Evolutionary conservation across 2,329 filamentous ascomycete species (phyloP), one percentile per base, ranked within the genome.

Genomic region (Arthrobotrys conoides): DNA sequence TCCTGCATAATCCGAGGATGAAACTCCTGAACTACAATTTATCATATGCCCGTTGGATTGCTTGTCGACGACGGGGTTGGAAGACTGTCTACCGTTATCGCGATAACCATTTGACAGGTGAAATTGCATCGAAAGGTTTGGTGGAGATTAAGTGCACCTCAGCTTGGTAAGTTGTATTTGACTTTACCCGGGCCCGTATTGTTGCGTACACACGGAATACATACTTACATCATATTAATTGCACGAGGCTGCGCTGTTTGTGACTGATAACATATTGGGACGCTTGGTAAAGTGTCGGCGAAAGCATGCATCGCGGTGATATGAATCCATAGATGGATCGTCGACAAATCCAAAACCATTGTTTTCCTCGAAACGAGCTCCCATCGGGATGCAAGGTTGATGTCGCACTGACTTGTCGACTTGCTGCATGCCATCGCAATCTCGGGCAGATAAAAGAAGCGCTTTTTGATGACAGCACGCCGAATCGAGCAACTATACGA

Each of bases 31-130:
- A 71, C 46, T 4, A 49, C 38, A 53, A 22, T 16, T 61, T 38
- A 20, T 3, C 27, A 30, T 30, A 30, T 30, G 3, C 6, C 33
- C 18, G 48, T 66, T 61, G 71, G 71, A 6, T 24, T 44, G n/a
- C 22, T 48, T n/a, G 27, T 41, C 24, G 33, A 36, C 24, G 33
- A 36, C 33, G 48, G 20, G 48, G 41, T 44, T 59, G 10, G 20
- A 55, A 49, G 18, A 49, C 38, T 57, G 33, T 55, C 44, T 46
- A 46, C 44, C 44, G 44, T 20, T 46, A 46, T 46, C 44, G n/a
- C 72, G 72, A 76, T 76, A 76, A 59, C 64, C 46, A 61, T 70
- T 66, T 76, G 66, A 76, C 66, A 70, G 66, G 49, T 66, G 66
- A 70, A 59, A 41, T 51, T 38, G n/a, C 53, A 51, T 12, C 48